Base-by-base conservation (phyloP, 805 yeast genomes). In the Candida loeiensis region DNA sequence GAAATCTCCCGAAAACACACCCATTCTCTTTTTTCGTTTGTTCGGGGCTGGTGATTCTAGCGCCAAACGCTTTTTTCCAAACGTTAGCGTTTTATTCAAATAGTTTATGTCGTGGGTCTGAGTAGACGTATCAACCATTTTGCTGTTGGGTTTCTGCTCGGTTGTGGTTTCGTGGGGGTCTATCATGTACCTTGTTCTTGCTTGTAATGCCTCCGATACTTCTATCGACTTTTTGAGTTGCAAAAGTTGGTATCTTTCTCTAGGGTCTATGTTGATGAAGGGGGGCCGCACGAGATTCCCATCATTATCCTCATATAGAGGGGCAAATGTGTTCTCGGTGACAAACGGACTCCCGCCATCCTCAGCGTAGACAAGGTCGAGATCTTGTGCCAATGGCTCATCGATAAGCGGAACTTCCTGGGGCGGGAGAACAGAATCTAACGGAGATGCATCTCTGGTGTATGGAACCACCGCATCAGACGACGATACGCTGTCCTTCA, bases 221-320 rank as follows among this genome's bases (percentile, higher is more conserved):
- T 68, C 66, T 7, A 68, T 51, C 2, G 69, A 56, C 44, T 56
- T 54, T 40, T 69, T 69, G 34, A 68, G 47, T 45, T 66, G 72
- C 21, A 69, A 48, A 40, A 69, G 54, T 11, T 66, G 67, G 44
- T 69, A 64, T 19, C 74, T 51, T 45, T 69, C 74, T 25, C 64
- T 44, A 1, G 74, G 74, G 41, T 67, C 73, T 34, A 68, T 54
- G 34, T 65, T 66, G 29, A 69, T 69, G 46, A 69, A 66, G 4
- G 74, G 73, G 0, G 74, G 74, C 34, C 74, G 54, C 3, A 63
- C 67, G 36, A 64, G 45, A 32, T 64, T 60, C 8, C 73, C 73
- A 1, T 60, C 54, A 5, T 53, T 58, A 41, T 69, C 73, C 9
- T 54, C 47, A 44, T 68, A 67, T 18, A 58, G 41, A 4, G 66